Evolutionary conservation across 2,329 filamentous ascomycete species (phyloP).

Genomic region (Bertia moriformis): DNA sequence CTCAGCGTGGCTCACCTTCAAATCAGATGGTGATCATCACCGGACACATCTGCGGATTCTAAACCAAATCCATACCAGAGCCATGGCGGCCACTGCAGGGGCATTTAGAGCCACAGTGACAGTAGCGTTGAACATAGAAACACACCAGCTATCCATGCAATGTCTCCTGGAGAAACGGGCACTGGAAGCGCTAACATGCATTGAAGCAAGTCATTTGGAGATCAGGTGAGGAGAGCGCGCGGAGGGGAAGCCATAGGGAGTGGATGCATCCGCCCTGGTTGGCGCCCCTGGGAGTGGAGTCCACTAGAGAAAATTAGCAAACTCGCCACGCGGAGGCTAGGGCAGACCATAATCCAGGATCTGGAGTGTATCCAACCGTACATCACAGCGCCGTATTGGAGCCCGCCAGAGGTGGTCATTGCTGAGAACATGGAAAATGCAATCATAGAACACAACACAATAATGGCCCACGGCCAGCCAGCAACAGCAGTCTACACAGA

Average conservation of each 20-base stretch:
- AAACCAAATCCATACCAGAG: slow-evolving; percentile 1
- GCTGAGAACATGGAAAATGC: background rate
- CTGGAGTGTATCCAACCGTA: background rate
- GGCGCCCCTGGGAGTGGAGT: background rate
- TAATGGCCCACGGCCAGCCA: background rate
- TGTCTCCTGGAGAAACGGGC: background rate
- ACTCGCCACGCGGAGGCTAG: background rate
- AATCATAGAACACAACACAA: background rate
- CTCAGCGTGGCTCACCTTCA: slow-evolving; percentile 8
- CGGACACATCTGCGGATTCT: background rate
- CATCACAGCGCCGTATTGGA: background rate
- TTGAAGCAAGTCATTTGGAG: too few relatives aligned
- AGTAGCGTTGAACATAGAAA: background rate
- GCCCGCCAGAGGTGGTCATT: background rate
- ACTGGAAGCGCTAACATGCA: too few relatives aligned
- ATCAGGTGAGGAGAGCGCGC: background rate
- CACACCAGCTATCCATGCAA: background rate
- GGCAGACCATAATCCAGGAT: background rate
- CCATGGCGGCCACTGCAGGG: background rate
- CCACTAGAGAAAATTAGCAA: background rate
- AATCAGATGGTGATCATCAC: background rate
- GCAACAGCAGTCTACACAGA: slow-evolving; percentile 2
- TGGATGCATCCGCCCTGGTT: background rate
- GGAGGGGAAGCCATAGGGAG: background rate
- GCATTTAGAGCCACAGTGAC: background rate